phyloP scores from a whole-genome alignment of 768 basidiomycete genomes.

The Trichaptum fuscoviolaceum region DNA sequence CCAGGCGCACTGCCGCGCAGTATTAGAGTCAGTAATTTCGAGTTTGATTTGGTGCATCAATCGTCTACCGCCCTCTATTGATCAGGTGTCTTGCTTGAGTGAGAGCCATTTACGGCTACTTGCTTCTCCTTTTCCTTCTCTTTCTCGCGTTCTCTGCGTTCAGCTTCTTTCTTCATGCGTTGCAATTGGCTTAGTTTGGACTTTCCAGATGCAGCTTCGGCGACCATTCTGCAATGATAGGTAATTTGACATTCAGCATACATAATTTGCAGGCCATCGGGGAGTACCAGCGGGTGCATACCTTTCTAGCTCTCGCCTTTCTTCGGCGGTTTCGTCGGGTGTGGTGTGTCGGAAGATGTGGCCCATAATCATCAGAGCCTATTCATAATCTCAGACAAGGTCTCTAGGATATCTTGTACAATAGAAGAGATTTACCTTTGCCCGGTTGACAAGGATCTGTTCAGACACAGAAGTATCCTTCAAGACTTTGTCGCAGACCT shows the following conservation, averaged over 20 bases:
- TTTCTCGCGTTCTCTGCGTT: not conserved
- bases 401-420: not conserved
- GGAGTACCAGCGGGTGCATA: slow-evolving; percentile 28
- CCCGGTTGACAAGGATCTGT: slow-evolving; percentile 66
- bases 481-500: slow-evolving; percentile 81
- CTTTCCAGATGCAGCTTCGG: slow-evolving; percentile 76
- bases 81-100: not conserved
- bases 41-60: not conserved
- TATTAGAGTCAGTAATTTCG: not conserved
- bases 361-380: slow-evolving; percentile 87
- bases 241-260: slow-evolving; percentile 11
- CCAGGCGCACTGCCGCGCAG: no score
- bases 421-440: slow-evolving; percentile 52
- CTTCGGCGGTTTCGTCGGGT: slow-evolving; percentile 90
- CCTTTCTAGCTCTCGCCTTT: slow-evolving; percentile 92
- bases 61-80: not conserved
- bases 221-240: slow-evolving; percentile 61
- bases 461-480: slow-evolving; percentile 76
- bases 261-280: slow-evolving; percentile 7
- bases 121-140: not conserved
- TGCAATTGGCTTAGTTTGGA: slow-evolving; percentile 45
- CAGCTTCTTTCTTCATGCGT: not conserved
- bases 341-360: slow-evolving; percentile 80
- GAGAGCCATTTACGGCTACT: not conserved
- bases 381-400: slow-evolving; percentile 7